Evolutionary conservation across 169 alveolate genomes (phyloP).

Genomic region (Blepharisma undulans): DNA sequence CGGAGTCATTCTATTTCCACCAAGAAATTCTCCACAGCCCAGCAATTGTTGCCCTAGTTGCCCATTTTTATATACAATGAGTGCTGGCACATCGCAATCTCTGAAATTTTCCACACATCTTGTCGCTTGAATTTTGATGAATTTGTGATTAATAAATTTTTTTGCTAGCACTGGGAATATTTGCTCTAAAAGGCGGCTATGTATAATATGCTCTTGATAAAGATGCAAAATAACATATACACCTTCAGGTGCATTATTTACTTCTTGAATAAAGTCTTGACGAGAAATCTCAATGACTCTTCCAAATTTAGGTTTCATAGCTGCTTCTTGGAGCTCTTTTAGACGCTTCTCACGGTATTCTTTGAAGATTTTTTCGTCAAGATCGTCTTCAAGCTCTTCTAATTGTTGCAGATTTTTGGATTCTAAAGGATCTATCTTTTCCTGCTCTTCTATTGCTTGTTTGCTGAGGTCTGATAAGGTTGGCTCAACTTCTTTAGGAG

Average conservation of each 20-base stretch:
- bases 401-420: conserved; percentile 46
- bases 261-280: conserved; percentile 57
- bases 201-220: conserved; percentile 53
- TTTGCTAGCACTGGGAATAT: conserved; percentile 45
- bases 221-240: conserved; percentile 54
- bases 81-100: conserved; percentile 58
- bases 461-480: conserved; percentile 44
- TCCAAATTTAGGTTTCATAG: conserved; percentile 51
- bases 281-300: conserved; percentile 48
- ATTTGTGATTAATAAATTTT: conserved; percentile 50
- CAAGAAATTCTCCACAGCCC: conserved; percentile 11
- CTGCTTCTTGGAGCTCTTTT: conserved; percentile 54
- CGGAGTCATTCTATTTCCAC: neutral
- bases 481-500: conserved; percentile 49
- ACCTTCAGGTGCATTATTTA: conserved; percentile 58
- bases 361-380: conserved; percentile 50
- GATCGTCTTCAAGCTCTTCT: conserved; percentile 55
- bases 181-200: conserved; percentile 42
- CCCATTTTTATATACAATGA: conserved; percentile 56
- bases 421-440: conserved; percentile 52
- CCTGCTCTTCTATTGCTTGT: conserved; percentile 16
- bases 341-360: conserved; percentile 53
- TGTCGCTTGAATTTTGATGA: conserved; percentile 53
- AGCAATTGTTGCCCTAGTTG: neutral
- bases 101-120: conserved; percentile 48